Evolutionary conservation across 2,329 filamentous ascomycete species (phyloP).

Genomic region (Paracorniculantispora psalliotae): DNA sequence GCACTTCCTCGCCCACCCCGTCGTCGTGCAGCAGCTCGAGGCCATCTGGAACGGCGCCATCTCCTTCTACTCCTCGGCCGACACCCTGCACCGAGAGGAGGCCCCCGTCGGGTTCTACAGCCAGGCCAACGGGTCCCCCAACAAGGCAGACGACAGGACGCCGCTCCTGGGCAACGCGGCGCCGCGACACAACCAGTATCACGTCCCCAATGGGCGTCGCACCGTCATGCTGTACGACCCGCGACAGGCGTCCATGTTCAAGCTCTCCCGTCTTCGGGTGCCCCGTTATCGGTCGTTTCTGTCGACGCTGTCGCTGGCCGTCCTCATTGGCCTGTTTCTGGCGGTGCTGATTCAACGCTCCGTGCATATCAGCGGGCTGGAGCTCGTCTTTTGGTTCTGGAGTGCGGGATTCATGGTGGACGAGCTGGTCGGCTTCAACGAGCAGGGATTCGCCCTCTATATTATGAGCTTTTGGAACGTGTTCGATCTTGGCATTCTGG

Average conservation of each 20-base stretch:
- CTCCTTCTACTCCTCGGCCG: constrained; percentile 85
- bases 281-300: constrained; percentile 88
- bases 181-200: constrained; percentile 27
- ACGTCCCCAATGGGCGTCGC: constrained; percentile 51
- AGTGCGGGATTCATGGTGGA: constrained; percentile 96
- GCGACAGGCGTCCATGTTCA: constrained; percentile 82
- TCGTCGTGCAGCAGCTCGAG: constrained; percentile 92
- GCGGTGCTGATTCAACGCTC: constrained; percentile 74
- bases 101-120: constrained; percentile 23
- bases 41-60: constrained; percentile 96
- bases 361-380: constrained; percentile 73
- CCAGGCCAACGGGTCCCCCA: constrained; percentile 20
- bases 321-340: constrained; percentile 79
- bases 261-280: constrained; percentile 83
- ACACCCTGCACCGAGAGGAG: constrained; percentile 68
- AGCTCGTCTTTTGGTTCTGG: constrained; percentile 96
- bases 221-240: constrained; percentile 88
- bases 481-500: constrained; percentile 84
- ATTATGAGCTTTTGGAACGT: constrained; percentile 98
- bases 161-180: constrained; percentile 42
- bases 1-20: constrained; percentile 82
- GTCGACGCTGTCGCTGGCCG: constrained; percentile 79
- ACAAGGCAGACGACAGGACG: constrained; percentile 42
- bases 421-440: constrained; percentile 91
- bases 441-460: constrained; percentile 93